A percentile compares a stretch with the other conserved stretches of the same genome.
These are phyloP conservation scores for Stephanodiscus minutulus DNA, from an alignment of 108 stramenopile genomes.

Conservation along the genomic window DNA sequence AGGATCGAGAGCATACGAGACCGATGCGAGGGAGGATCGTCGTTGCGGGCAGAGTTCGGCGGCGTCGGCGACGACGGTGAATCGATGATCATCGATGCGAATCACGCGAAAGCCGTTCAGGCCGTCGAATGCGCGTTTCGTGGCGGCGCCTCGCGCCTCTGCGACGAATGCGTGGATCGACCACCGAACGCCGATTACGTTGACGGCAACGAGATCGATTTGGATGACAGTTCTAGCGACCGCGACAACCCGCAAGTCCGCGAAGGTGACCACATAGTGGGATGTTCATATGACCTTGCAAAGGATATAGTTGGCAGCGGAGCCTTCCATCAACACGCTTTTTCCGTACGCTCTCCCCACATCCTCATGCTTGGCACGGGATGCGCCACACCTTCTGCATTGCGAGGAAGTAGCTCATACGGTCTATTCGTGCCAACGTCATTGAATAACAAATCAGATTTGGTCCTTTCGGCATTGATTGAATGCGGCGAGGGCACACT, in stretches of 20 bases:
- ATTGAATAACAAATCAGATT: conserved; percentile 1
- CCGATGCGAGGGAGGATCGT: conserved; percentile 22
- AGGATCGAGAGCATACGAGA: conserved; percentile 22
- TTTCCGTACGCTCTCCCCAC: conserved; percentile 31
- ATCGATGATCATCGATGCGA: background rate
- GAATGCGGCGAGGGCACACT: conserved; percentile 82
- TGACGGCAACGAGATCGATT: conserved; percentile 66
- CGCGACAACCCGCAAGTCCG: background rate
- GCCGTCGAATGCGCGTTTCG: conserved; percentile 25
- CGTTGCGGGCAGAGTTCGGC: conserved; percentile 11
- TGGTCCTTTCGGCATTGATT: conserved; percentile 52
- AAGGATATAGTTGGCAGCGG: conserved; percentile 6
- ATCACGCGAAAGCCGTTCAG: conserved; percentile 7
- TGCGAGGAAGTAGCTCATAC: conserved; percentile 73
- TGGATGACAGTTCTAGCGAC: conserved; percentile 49
- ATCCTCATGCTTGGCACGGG: conserved; percentile 81
- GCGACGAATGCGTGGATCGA: conserved; percentile 2
- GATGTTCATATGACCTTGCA: conserved; percentile 10
- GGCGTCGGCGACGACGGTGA: background rate
- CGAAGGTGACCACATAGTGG: background rate
- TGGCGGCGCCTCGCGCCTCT: background rate
- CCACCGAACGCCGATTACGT: background rate
- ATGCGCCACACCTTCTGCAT: conserved; percentile 83
- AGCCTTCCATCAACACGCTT: conserved; percentile 5
- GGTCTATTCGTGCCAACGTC: conserved; percentile 58